Conservation (phyloP, 192 early-diverging fungal genomes). For the Umbelopsis isabellina region DNA sequence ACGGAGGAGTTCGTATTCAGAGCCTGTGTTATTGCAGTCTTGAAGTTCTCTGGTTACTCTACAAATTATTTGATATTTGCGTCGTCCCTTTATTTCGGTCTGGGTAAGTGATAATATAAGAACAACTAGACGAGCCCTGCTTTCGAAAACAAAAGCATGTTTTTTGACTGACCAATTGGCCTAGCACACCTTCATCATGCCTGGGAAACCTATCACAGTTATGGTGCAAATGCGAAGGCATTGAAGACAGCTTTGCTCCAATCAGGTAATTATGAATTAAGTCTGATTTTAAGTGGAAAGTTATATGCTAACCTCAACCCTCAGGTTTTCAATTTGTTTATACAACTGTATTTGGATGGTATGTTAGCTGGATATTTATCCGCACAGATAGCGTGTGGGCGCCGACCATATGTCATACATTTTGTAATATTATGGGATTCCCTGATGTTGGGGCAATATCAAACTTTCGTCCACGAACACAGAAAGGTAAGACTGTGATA, state of each 20-base stretch:
- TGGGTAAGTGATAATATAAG: conserved; percentile 54
- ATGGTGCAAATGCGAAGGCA: conserved; percentile 41
- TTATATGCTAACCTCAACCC: neutral
- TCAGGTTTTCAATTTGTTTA: conserved; percentile 69
- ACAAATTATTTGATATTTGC: conserved; percentile 49
- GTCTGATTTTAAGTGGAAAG: neutral
- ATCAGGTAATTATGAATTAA: conserved; percentile 26
- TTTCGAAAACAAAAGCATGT: neutral
- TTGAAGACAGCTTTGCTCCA: conserved; percentile 41
- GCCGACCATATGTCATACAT: conserved; percentile 61
- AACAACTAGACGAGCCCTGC: neutral
- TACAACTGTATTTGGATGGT: conserved; percentile 83
- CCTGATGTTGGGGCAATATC: conserved; percentile 52
- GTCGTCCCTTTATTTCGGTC: conserved; percentile 72
- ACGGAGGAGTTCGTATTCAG: conserved; percentile 80
- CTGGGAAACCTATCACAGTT: conserved; percentile 53
- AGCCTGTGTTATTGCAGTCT: conserved; percentile 63
- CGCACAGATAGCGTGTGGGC: conserved; percentile 58
- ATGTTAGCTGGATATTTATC: conserved; percentile 66
- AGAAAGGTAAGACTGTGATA: neutral
- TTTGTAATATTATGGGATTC: conserved; percentile 81
- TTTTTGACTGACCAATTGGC: neutral
- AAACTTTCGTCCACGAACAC: neutral
- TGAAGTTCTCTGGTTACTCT: conserved; percentile 45
- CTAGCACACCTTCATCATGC: conserved; percentile 74